Conservation (phyloP, 2,329 filamentous ascomycete species). For the Tolypocladium nubicola region DNA sequence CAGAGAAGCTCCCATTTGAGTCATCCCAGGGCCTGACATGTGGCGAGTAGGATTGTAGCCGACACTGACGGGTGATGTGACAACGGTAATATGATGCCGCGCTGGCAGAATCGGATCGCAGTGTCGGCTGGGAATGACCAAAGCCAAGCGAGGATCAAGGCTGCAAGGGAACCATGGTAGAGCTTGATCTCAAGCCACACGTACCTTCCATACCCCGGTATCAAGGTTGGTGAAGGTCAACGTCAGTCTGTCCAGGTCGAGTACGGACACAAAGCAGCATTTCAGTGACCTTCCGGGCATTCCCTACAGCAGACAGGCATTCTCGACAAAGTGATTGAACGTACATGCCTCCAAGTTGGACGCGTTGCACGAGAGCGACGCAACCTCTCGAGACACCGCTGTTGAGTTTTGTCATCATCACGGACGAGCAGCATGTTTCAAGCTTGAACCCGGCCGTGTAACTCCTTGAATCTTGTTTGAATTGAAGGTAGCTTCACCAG, state of each 20-base stretch:
- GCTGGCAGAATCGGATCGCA: background rate
- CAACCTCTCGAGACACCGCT: constrained; percentile 82
- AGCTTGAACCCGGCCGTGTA: no score
- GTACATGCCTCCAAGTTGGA: constrained; percentile 49
- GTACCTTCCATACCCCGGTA: background rate
- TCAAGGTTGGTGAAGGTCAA: background rate
- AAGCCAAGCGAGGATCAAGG: background rate
- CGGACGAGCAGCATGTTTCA: constrained; percentile 59
- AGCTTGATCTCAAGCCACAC: background rate
- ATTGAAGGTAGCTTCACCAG: no score
- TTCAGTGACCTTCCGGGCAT: constrained; percentile 48
- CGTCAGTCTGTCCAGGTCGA: no score
- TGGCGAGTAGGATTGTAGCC: no score
- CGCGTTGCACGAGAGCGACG: constrained; percentile 78
- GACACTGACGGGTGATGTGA: no score
- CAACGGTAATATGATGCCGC: background rate
- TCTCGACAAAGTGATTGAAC: constrained; percentile 84
- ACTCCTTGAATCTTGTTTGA: no score
- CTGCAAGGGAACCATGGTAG: background rate
- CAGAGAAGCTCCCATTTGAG: no score
- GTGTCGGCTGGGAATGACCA: background rate
- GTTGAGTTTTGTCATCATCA: constrained; percentile 81
- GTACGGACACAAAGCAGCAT: no score
- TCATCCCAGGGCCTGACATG: no score
- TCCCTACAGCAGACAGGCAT: constrained; percentile 77